phyloP scores from a whole-genome alignment of 768 basidiomycete genomes.

The Pisolithus tinctorius region DNA sequence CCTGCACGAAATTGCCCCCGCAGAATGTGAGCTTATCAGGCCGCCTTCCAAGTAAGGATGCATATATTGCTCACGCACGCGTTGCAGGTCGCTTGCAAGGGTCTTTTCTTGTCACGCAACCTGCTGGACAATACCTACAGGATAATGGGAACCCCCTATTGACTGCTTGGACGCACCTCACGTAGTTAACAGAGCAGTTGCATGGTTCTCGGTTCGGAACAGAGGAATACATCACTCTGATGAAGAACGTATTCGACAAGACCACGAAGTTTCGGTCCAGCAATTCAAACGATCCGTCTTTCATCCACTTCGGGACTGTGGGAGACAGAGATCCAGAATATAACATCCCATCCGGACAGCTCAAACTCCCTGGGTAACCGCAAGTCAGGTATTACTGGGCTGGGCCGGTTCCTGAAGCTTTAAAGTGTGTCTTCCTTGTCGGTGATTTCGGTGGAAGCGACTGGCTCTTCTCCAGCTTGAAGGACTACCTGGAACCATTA shows the following conservation, averaged over 20 bases:
- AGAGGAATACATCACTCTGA: slow-evolving; percentile 35
- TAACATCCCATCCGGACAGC: slow-evolving; percentile 40
- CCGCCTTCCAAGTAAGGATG: background rate
- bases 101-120: slow-evolving; percentile 43
- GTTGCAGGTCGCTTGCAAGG: slow-evolving; percentile 41
- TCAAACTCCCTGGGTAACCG: slow-evolving; percentile 35
- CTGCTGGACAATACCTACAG: slow-evolving; percentile 33
- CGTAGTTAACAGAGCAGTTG: slow-evolving; percentile 30
- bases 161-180: background rate
- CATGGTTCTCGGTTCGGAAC: slow-evolving; percentile 32
- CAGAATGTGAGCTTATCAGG: slow-evolving; percentile 30
- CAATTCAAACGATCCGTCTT: slow-evolving; percentile 33
- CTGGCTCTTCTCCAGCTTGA: slow-evolving; percentile 33
- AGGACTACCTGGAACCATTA: slow-evolving; percentile 25
- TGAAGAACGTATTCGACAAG: slow-evolving; percentile 39
- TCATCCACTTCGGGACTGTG: slow-evolving; percentile 41
- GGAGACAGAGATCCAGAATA: slow-evolving; percentile 34
- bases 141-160: slow-evolving; percentile 18
- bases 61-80: background rate
- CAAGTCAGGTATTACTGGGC: slow-evolving; percentile 5
- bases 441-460: slow-evolving; percentile 40
- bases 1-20: slow-evolving; percentile 44
- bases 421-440: slow-evolving; percentile 36
- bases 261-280: slow-evolving; percentile 41
- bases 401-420: background rate